Base-by-base conservation (phyloP, 768 basidiomycete species). In the Wakefieldia striispora region DNA sequence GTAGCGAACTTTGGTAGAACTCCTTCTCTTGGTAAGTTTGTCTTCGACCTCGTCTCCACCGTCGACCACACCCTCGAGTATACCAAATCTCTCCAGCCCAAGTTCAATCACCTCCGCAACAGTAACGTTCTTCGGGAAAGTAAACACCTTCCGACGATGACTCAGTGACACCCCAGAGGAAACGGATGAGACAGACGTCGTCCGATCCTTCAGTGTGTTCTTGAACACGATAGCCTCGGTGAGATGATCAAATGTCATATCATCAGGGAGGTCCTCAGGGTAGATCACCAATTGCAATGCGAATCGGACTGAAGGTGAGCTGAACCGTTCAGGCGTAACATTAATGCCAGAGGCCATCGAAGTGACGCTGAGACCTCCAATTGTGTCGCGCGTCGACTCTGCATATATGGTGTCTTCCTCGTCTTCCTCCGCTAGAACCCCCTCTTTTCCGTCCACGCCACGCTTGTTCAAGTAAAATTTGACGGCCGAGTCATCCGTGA, bases 11-110 rank as follows among this genome's bases (percentile, higher is more conserved):
- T 90, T 78, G 9, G 80, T 68, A 7, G 80, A 75, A 63, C 91
- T 95, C 55, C 86, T 77, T 50, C 94, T 75, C 70, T 93, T 92
- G 7, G 80, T 76, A 29, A 84, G 74, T 65, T 95, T 94, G 64
- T 97, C 95, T 68, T 99, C 97, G 1, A 99, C 81, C 61, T 97
- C 95, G 66, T 99, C 97, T 1, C 97, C 97, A 2, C 97, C 97
- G 66, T 97, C 95, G 3, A 98, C 95, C 2, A 99, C 93, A n/a
- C 95, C 97, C 34, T 97, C 95, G 31, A 81, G 73, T 48, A 99
- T 97, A 3, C 97, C 97, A 62, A 98, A 97, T 50, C 93, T 72
- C 62, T 97, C 97, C 54, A 99, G 65, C 6, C 87, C 89, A 33
- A 90, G 75, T 67, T 99, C 97, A 34, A 97, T 92, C 13, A 95